Percentiles rank a stretch among this genome's conserved stretches.
These are phyloP conservation scores for Citrus australasica DNA, from an alignment of 345 rosid genomes.

Conservation along the genomic window DNA sequence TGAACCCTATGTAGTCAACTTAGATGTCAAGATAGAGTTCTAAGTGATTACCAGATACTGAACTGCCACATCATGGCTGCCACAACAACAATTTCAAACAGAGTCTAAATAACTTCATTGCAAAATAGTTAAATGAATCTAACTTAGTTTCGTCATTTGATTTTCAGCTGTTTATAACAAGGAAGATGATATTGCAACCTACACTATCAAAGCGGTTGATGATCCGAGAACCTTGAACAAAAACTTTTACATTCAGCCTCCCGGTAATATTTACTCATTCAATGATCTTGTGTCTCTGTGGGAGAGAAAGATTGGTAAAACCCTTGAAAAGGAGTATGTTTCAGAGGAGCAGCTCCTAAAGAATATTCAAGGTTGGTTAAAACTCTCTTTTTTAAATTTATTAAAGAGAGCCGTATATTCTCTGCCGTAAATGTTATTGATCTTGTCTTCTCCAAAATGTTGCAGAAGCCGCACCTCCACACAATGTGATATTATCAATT, in stretches of 20 bases:
- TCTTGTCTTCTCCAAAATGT: too few relatives aligned
- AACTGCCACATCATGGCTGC: too few relatives aligned
- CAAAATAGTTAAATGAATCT: neutral
- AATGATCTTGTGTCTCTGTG: constrained; percentile 55
- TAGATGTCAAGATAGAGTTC: too few relatives aligned
- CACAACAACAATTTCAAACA: too few relatives aligned
- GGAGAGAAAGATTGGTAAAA: constrained; percentile 60
- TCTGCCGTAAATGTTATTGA: too few relatives aligned
- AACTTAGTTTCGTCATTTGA: neutral
- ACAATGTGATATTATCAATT: neutral
- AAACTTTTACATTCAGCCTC: constrained; percentile 45
- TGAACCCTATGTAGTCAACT: too few relatives aligned
- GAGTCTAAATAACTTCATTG: neutral
- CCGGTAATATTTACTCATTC: constrained; percentile 44
- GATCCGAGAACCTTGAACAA: constrained; percentile 63
- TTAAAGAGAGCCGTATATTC: too few relatives aligned
- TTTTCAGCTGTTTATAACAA: constrained; percentile 42
- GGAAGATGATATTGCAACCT: constrained; percentile 49
- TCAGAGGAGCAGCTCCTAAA: constrained; percentile 53
- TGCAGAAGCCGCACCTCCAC: constrained; percentile 2
- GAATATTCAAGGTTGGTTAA: constrained; percentile 36
- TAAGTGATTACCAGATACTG: too few relatives aligned
- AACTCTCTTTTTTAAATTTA: neutral
- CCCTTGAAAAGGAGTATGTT: constrained; percentile 42
- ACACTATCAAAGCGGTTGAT: constrained; percentile 49